Conservation (phyloP, 192 early-diverging fungal genomes). For the Entomortierella parvispora region DNA sequence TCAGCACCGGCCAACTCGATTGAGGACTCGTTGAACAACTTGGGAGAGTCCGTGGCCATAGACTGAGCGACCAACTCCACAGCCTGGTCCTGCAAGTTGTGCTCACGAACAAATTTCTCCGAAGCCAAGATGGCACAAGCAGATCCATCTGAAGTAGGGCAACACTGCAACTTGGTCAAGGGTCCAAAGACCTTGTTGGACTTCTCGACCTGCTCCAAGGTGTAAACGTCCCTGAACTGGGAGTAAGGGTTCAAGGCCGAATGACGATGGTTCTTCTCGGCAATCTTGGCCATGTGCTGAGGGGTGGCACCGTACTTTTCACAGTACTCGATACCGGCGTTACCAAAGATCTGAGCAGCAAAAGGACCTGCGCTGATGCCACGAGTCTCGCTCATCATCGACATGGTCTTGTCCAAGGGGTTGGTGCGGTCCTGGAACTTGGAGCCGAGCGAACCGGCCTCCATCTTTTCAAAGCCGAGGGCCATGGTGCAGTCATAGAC, state of each 20-base stretch:
- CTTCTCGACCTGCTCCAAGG: conserved; percentile 69
- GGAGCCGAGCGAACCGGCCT: conserved; percentile 58
- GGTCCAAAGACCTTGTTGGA: conserved; percentile 76
- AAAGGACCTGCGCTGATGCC: conserved; percentile 65
- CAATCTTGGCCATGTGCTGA: conserved; percentile 73
- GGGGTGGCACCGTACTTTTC: conserved; percentile 69
- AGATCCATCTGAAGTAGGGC: conserved; percentile 79
- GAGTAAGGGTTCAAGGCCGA: conserved; percentile 75
- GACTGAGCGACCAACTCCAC: conserved; percentile 73
- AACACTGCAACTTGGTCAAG: conserved; percentile 79
- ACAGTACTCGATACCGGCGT: conserved; percentile 76
- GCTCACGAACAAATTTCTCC: conserved; percentile 70
- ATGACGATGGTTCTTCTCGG: conserved; percentile 80
- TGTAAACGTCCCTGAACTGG: conserved; percentile 71
- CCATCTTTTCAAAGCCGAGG: conserved; percentile 82
- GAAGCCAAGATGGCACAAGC: conserved; percentile 73
- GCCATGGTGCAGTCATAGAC: conserved; percentile 75
- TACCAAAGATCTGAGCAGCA: conserved; percentile 78
- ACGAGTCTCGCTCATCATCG: conserved; percentile 65
- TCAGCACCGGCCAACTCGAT: conserved; percentile 73
- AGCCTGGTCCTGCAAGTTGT: conserved; percentile 69
- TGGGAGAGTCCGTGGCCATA: conserved; percentile 79
- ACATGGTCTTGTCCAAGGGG: conserved; percentile 70
- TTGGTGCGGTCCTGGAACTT: conserved; percentile 69
- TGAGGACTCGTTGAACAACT: conserved; percentile 59